Evolutionary conservation across 306 rosid genomes (phyloP), one percentile per base, ranked within the genome.

Genomic region (Trichosanthes truncata): DNA sequence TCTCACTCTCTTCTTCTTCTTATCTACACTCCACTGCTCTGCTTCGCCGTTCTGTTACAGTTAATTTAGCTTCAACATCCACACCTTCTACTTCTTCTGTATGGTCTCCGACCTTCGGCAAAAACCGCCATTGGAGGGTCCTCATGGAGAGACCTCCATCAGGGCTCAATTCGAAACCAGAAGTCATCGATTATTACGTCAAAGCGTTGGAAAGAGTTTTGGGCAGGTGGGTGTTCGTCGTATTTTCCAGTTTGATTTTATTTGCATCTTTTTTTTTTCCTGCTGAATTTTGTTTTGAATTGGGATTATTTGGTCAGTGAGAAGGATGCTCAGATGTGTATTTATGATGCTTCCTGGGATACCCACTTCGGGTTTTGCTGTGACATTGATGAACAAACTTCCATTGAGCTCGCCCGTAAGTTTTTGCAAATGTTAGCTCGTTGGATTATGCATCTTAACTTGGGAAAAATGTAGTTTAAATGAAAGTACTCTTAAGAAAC

Each of bases 301-400:
- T 83, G 52, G 10, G 60, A 48, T 86, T 74, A 57, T 71, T 69
- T 84, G 52, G 49, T 20, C 84, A 93, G 97, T 76, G 97, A 91
- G 84, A 77, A 82, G 81, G 98, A 90, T 48, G 92, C 95, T 85
- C 98, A 93, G 81, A 89, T 87, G 92, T 85, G 92, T 83, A 83
- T 91, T 33, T 91, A 93, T 78, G 89, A 93, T 86, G 91, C 92
- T 86, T 90, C 93, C n/a, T 88, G 87, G 87, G 85, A 82, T 59
- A 76, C 91, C 82, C 88, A 84, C 71, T 90, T 81, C 18, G 90
- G 89, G 57, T 91, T 93, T 84, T 93, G 97, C 81, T 93, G 95
- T 80, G 91, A 91, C 67, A 81, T 91, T 68, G 98, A 90, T 81
- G 89, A 89, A 79, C 87, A 85, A 75, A 79, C 88, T 77, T 83